Percentiles rank a stretch among this genome's conserved stretches.
phyloP scores from a whole-genome alignment of 352 stramenopile species.

The Phytopythium ostracodes region DNA sequence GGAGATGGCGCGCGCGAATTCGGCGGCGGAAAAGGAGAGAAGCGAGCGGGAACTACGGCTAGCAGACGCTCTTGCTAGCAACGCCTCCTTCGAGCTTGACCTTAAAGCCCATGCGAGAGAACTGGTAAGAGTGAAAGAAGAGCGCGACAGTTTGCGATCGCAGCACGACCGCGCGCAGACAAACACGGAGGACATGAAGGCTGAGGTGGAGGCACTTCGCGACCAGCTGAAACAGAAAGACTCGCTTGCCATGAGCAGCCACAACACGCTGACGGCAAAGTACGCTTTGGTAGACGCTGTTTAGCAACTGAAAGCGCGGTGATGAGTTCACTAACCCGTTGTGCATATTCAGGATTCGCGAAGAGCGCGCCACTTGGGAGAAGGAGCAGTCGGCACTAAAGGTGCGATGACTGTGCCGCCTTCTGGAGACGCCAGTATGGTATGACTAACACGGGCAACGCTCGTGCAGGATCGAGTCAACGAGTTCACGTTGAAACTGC shows the following conservation, averaged over 20 bases:
- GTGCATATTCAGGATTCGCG: conserved; percentile 32
- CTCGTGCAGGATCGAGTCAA: conserved; percentile 33
- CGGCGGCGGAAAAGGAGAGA: conserved; percentile 33
- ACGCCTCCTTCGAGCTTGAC: conserved; percentile 50
- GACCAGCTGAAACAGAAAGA: conserved; percentile 80
- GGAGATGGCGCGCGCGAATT: conserved; percentile 34
- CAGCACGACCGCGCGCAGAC: conserved; percentile 57
- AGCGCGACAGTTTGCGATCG: conserved; percentile 38
- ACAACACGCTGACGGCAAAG: conserved; percentile 53
- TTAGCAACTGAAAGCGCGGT: background rate
- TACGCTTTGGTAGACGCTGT: conserved; percentile 9
- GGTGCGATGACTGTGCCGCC: conserved; percentile 12
- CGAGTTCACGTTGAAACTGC: conserved; percentile 51
- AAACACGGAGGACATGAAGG: conserved; percentile 43
- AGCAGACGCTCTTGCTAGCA: conserved; percentile 40
- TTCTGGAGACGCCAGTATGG: no score
- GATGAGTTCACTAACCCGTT: background rate
- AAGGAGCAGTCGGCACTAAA: conserved; percentile 42
- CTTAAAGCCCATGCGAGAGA: conserved; percentile 44
- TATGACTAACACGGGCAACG: background rate
- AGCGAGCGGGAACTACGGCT: conserved; percentile 38
- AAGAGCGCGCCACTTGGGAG: conserved; percentile 52
- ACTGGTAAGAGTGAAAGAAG: conserved; percentile 38
- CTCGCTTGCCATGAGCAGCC: conserved; percentile 48
- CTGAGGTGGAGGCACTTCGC: conserved; percentile 55